Base-by-base conservation (phyloP, 2,329 filamentous ascomycete species). In the Aaosphaeria arxii region DNA sequence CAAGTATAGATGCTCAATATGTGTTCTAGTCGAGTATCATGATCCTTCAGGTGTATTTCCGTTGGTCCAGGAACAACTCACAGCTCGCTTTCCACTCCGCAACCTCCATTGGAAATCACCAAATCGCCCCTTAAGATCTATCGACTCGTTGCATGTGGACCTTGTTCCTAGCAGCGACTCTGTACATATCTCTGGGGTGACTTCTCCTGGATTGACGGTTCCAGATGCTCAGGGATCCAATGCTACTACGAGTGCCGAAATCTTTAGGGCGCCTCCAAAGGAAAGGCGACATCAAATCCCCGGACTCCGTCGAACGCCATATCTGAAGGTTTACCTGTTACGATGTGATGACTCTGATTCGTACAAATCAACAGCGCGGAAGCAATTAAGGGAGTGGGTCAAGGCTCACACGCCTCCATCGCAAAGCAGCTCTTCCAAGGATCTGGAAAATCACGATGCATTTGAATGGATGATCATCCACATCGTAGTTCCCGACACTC, bases 61-160 rank as follows among this genome's bases (percentile, higher is more conserved):
- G 50, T 80, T 92, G 45, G 77, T 97, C 40, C 86, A 87, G 7
- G 84, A 89, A 3, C 85, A 91, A 49, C 78, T 99, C 49, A 78
- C 88, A 38, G 79, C 87, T 39, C 87, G 89, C 46, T 79, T 97
- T 0, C 94, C 94, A 32, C 79, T 99, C 35, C 87, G 86, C 55
- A 95, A 97, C 63, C 83, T 99, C 41, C 90, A 97, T 66, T 99
- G 94, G 94, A 95, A 97, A 70, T 96, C 94, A 11, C 89, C 95
- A 52, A 87, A 87, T 30, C 87, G 94, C 1, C 94, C 94, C 2
- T 76, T 97, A 33, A 87, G 94, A 56, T 96, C 94, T 11, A 99
- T 99, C 68, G 87, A 91, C 63, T 91, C 90, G 9, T 82, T 99
- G 38, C 90, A 96, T 64, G 83, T 97, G 61, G 91, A 96, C 52